Evolutionary conservation across 495 filamentous ascomycete species (phyloP).

Genomic region (Symbiotaphrina buchneri): DNA sequence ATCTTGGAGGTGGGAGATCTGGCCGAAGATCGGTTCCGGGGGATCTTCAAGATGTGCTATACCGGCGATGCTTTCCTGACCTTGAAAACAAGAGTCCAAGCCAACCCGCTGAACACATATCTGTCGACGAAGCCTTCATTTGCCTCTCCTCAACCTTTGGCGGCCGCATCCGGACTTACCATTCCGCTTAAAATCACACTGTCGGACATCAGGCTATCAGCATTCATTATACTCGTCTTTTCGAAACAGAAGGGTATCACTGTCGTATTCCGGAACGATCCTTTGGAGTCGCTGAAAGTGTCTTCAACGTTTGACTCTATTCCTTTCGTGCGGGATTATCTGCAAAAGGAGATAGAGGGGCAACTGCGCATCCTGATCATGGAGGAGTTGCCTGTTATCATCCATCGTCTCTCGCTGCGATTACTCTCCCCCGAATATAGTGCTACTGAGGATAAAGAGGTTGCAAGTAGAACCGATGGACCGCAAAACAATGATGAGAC

Average conservation of each 20-base stretch:
- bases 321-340: slow-evolving; percentile 88
- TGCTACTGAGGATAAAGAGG: slow-evolving; percentile 27
- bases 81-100: slow-evolving; percentile 85
- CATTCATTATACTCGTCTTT: slow-evolving; percentile 93
- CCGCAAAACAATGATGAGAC: slow-evolving; percentile 21
- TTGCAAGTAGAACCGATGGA: slow-evolving; percentile 11
- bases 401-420: slow-evolving; percentile 75
- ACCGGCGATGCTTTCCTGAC: slow-evolving; percentile 87
- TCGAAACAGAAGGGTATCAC: slow-evolving; percentile 93
- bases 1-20: slow-evolving; percentile 93
- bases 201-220: slow-evolving; percentile 90
- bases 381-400: slow-evolving; percentile 91
- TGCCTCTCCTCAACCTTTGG: slow-evolving; percentile 80
- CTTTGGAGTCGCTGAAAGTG: slow-evolving; percentile 90
- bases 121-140: slow-evolving; percentile 76
- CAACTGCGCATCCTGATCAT: slow-evolving; percentile 84
- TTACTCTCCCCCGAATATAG: slow-evolving; percentile 79
- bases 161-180: slow-evolving; percentile 72
- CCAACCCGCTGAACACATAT: slow-evolving; percentile 92
- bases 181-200: slow-evolving; percentile 93
- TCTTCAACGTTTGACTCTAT: slow-evolving; percentile 98
- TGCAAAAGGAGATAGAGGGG: slow-evolving; percentile 91
- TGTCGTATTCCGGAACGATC: slow-evolving; percentile 92
- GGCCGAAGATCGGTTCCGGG: slow-evolving; percentile 89
- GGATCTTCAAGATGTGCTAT: slow-evolving; percentile 98